Conservation (phyloP, 345 rosid genomes). For the Populus davidiana region DNA sequence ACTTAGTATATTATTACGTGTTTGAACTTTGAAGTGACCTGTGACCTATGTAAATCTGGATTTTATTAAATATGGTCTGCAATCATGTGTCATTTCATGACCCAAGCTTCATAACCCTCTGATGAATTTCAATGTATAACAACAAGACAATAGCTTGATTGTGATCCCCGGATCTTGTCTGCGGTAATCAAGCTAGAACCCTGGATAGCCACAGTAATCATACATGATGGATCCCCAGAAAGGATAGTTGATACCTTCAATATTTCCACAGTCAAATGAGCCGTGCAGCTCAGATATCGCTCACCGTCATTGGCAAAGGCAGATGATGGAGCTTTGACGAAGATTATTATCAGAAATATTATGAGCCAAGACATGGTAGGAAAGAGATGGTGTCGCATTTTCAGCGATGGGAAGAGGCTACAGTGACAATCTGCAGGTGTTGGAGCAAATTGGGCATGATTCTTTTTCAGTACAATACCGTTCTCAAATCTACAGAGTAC, state of each 20-base stretch:
- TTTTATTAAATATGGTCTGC: too few species aligned
- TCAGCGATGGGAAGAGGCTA: neutral
- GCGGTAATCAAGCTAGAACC: constrained; percentile 21
- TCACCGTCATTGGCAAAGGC: neutral
- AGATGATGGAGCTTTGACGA: neutral
- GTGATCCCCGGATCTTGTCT: neutral
- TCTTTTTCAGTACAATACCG: neutral
- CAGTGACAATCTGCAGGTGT: neutral
- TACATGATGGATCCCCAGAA: constrained; percentile 27
- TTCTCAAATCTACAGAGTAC: neutral
- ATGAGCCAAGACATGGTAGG: neutral
- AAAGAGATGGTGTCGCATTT: neutral
- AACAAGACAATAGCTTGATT: neutral
- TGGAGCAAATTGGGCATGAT: neutral
- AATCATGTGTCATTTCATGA: too few species aligned
- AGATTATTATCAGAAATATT: neutral
- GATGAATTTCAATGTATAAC: too few species aligned
- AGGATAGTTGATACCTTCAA: constrained; percentile 22
- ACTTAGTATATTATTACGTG: too few species aligned
- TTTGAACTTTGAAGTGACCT: too few species aligned
- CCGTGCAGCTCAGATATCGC: constrained; percentile 16
- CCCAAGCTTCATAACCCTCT: too few species aligned
- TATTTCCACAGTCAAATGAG: constrained; percentile 23
- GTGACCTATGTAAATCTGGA: too few species aligned
- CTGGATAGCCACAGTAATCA: constrained; percentile 34